phyloP scores from a whole-genome alignment of 1,139 yeast species.

The Meyerozyma sp. region DNA sequence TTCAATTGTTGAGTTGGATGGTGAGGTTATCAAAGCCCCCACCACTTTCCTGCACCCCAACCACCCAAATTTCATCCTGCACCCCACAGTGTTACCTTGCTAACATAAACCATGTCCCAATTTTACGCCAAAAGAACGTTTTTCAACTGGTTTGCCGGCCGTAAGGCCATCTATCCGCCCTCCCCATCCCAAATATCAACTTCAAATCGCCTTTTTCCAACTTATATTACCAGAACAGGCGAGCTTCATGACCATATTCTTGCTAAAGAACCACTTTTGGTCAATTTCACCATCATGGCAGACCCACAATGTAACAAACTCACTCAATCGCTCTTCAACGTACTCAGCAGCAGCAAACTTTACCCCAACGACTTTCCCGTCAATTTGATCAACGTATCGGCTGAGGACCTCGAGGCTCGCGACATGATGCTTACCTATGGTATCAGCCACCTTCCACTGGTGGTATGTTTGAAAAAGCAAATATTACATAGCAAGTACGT shows the following conservation, averaged over 20 bases:
- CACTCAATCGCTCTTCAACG: constrained; percentile 58
- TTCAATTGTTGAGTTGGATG: no score
- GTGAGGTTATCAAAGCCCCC: no score
- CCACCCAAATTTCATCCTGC: no score
- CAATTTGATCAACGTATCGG: constrained; percentile 64
- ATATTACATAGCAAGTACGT: constrained; percentile 50
- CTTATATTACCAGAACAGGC: constrained; percentile 31
- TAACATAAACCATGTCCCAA: background rate
- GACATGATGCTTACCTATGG: constrained; percentile 57
- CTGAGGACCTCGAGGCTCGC: constrained; percentile 59
- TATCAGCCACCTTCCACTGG: constrained; percentile 53
- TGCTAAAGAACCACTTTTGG: constrained; percentile 55
- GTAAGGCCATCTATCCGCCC: background rate
- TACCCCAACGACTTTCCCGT: constrained; percentile 35
- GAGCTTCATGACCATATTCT: constrained; percentile 55
- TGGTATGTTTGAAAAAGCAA: constrained; percentile 65
- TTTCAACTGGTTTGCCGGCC: constrained; percentile 1
- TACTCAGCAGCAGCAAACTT: constrained; percentile 46
- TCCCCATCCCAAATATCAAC: background rate
- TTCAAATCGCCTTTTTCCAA: background rate
- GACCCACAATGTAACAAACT: constrained; percentile 58
- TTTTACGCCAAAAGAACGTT: background rate
- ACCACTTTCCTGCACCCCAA: no score
- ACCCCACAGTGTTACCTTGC: background rate
- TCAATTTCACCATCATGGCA: constrained; percentile 70